Evolutionary conservation across 2,329 filamentous ascomycete species (phyloP).

Genomic region (Epichloe typhina): DNA sequence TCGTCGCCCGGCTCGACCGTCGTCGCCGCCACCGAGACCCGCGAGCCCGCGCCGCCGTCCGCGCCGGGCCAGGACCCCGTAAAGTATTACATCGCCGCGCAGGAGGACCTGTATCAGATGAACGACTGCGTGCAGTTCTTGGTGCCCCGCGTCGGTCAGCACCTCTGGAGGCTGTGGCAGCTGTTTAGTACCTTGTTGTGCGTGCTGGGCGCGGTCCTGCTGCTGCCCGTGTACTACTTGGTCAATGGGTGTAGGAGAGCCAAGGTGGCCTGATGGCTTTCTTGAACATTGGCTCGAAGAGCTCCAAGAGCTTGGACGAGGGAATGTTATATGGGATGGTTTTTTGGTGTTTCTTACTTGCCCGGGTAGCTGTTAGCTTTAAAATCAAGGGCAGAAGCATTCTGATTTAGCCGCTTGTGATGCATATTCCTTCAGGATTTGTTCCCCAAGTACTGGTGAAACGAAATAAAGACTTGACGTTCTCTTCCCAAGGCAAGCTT

Average conservation of each 20-base stretch:
- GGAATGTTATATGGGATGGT: too few species aligned
- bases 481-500: too few species aligned
- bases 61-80: conserved; percentile 11
- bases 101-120: conserved; percentile 73
- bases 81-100: conserved; percentile 56
- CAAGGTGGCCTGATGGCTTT: conserved; percentile 3
- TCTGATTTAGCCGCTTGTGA: too few species aligned
- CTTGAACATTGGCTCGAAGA: too few species aligned
- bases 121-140: conserved; percentile 66
- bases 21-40: conserved; percentile 2
- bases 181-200: conserved; percentile 52
- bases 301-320: too few species aligned
- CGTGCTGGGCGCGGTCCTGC: conserved; percentile 39
- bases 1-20: too few species aligned
- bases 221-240: conserved; percentile 22
- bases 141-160: conserved; percentile 41
- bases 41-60: conserved; percentile 7
- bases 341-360: too few species aligned
- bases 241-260: conserved; percentile 13
- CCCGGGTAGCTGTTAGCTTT: too few species aligned
- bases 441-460: too few species aligned
- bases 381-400: too few species aligned
- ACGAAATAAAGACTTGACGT: too few species aligned
- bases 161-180: conserved; percentile 47
- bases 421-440: too few species aligned